Evolutionary conservation across 2,329 filamentous ascomycete species (phyloP).

Genomic region (Trichoderma sp.): DNA sequence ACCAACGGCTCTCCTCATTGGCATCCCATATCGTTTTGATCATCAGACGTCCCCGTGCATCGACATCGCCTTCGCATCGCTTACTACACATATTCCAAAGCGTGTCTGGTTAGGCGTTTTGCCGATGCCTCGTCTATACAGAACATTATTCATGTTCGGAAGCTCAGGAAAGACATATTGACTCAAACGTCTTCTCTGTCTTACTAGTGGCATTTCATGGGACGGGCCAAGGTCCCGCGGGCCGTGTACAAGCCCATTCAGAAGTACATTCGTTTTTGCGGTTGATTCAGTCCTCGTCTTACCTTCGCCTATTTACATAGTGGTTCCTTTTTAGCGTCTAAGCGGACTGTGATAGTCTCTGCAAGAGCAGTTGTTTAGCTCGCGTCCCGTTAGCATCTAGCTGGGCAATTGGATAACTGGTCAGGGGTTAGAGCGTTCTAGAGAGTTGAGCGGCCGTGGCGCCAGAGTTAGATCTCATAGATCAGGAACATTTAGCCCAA

Average conservation of each 20-base stretch:
- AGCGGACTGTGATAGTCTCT: neutral
- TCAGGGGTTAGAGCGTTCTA: neutral
- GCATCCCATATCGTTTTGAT: neutral
- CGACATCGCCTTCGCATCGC: neutral
- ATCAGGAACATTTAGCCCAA: neutral
- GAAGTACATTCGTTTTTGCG: neutral
- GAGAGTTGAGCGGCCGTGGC: neutral
- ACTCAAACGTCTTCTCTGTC: neutral
- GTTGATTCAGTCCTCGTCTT: neutral
- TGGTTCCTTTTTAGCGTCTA: neutral
- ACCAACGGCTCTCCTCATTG: neutral
- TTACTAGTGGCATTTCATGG: neutral
- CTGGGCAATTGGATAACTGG: neutral
- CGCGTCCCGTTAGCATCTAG: neutral
- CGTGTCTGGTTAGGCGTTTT: neutral
- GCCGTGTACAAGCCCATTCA: neutral
- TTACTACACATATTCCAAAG: neutral
- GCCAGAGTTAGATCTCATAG: neutral
- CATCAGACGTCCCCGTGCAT: slow-evolving; percentile 1
- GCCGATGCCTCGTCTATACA: neutral
- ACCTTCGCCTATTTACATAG: neutral
- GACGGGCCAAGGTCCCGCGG: neutral
- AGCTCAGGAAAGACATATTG: neutral
- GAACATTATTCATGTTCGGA: neutral
- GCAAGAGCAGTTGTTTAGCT: neutral